phyloP scores from a whole-genome alignment of 495 filamentous ascomycete genomes.

The Aspergillus bridgeri region DNA sequence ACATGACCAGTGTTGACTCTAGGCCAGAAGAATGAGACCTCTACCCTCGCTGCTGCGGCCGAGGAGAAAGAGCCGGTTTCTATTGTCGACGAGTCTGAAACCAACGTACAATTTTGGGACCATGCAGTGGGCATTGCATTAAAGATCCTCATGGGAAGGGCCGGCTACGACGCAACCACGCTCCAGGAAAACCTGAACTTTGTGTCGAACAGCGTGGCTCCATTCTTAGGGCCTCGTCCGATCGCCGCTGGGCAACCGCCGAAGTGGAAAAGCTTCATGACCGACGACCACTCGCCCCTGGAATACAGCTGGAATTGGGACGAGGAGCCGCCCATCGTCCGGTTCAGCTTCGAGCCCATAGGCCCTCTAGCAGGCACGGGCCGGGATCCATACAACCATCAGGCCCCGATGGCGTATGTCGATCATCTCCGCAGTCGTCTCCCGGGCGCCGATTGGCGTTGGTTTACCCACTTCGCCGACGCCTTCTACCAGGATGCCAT shows the following conservation, averaged over 20 bases:
- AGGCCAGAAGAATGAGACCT: too few relatives aligned
- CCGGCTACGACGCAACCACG: background rate
- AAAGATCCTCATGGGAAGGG: background rate
- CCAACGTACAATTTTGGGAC: too few relatives aligned
- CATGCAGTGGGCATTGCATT: background rate
- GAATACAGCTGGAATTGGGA: constrained; percentile 2
- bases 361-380: background rate
- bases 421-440: background rate
- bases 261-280: constrained; percentile 5
- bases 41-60: too few relatives aligned
- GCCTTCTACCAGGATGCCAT: background rate
- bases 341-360: constrained; percentile 2
- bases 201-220: background rate
- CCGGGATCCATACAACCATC: background rate
- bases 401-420: background rate
- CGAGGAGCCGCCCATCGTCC: background rate
- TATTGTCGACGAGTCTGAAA: too few relatives aligned
- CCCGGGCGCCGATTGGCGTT: constrained; percentile 1
- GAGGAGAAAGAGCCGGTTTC: too few relatives aligned
- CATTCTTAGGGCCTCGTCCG: background rate
- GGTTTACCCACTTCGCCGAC: background rate
- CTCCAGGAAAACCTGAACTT: background rate
- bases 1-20: too few relatives aligned
- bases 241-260: too few relatives aligned
- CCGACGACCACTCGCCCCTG: constrained; percentile 1